A percentile compares a stretch with the other conserved stretches of the same genome.
phyloP scores from a whole-genome alignment of 139 green algal species.

The Coccomyxa sp. region DNA sequence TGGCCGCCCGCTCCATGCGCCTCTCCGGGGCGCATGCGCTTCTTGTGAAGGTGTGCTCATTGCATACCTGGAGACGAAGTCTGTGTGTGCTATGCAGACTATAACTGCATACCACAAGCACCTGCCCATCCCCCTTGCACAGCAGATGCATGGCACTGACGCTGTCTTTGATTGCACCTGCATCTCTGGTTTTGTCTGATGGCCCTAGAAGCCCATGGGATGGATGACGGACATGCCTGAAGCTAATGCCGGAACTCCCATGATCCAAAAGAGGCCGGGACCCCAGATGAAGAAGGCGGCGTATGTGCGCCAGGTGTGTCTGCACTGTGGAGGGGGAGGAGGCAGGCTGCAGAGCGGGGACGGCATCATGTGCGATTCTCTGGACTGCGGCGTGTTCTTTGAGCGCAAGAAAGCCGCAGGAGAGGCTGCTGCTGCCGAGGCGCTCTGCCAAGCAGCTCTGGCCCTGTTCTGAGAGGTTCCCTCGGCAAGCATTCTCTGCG shows the following conservation, averaged over 20 bases:
- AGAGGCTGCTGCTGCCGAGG: constrained; percentile 43
- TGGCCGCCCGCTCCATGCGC: constrained; percentile 40
- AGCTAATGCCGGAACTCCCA: too few species aligned
- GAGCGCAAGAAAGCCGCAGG: constrained; percentile 73
- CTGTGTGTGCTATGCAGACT: too few species aligned
- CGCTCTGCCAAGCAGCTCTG: constrained; percentile 40
- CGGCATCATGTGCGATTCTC: constrained; percentile 75
- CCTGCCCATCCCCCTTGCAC: too few species aligned
- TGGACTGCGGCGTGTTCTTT: constrained; percentile 91
- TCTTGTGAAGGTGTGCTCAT: constrained; percentile 57
- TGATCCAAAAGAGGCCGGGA: too few species aligned
- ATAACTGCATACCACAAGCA: too few species aligned
- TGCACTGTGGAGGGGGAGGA: constrained; percentile 72
- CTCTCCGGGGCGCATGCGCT: constrained; percentile 60
- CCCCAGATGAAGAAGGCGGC: too few species aligned
- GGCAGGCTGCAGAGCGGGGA: constrained; percentile 16
- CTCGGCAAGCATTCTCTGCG: too few species aligned
- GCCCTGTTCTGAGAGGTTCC: too few species aligned
- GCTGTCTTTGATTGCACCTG: too few species aligned
- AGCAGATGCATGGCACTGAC: too few species aligned
- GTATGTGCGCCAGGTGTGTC: too few species aligned
- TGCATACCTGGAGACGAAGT: too few species aligned
- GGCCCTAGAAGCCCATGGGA: background rate
- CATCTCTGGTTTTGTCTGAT: background rate
- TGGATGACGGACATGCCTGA: background rate